These are phyloP conservation scores for Kwoniella bestiolae DNA, from an alignment of 768 basidiomycete genomes.

Conservation along the genomic window DNA sequence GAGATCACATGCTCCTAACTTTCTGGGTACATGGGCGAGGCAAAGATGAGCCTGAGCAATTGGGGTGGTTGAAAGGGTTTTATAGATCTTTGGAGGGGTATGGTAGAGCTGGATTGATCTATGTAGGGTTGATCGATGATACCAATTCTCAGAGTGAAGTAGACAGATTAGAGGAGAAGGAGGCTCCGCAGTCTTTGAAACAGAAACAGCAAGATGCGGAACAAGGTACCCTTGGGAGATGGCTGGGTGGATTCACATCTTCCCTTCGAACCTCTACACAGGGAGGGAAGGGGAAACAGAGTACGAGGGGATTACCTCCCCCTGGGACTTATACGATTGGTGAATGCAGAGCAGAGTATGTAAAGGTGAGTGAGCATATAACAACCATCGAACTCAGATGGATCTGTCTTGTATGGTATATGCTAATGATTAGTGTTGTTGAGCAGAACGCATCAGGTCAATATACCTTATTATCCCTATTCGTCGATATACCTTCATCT, in stretches of 20 bases:
- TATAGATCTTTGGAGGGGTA: constrained; percentile 28
- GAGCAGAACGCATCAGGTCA: constrained; percentile 48
- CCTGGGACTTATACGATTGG: constrained; percentile 56
- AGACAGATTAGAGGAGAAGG: too few relatives aligned
- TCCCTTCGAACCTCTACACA: constrained; percentile 12
- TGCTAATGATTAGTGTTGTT: neutral
- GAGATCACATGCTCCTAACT: constrained; percentile 56
- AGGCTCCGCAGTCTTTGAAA: too few relatives aligned
- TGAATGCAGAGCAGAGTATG: constrained; percentile 55
- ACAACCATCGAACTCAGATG: neutral
- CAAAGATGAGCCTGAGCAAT: constrained; percentile 44
- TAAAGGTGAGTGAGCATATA: constrained; percentile 47
- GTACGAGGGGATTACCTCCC: constrained; percentile 43
- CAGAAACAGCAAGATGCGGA: too few relatives aligned
- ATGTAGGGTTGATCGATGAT: constrained; percentile 23
- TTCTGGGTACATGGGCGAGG: constrained; percentile 56
- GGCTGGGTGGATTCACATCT: constrained; percentile 42
- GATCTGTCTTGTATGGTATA: neutral
- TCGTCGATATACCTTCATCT: constrained; percentile 53
- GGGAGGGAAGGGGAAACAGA: neutral
- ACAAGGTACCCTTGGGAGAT: constrained; percentile 13
- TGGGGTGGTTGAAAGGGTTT: constrained; percentile 38
- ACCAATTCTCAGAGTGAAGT: too few relatives aligned
- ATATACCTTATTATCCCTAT: constrained; percentile 49
- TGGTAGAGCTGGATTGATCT: constrained; percentile 14